Conservation (phyloP, 2,329 filamentous ascomycete species). For the Arthroderma sp. region DNA sequence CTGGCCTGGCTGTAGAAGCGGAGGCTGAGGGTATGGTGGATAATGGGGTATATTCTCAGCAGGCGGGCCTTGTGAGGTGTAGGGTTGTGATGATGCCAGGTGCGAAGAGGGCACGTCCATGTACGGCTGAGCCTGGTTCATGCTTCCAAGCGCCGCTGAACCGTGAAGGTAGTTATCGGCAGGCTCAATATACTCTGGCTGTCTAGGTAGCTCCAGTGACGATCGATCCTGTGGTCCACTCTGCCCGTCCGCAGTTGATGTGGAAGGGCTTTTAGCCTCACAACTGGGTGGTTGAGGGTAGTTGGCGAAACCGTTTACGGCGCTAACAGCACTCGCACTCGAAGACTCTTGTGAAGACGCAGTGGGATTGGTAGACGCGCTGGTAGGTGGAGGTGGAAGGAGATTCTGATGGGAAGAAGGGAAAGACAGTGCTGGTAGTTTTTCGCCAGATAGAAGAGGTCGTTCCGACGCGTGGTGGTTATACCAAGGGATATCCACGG, state of each 20-base stretch:
- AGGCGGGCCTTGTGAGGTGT: constrained; percentile 62
- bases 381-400: not conserved
- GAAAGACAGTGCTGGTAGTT: constrained; percentile 57
- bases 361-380: constrained; percentile 50
- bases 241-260: constrained; percentile 40
- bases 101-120: constrained; percentile 72
- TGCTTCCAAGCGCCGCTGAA: constrained; percentile 36
- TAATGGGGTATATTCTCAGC: constrained; percentile 64
- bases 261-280: constrained; percentile 60
- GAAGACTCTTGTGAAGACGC: constrained; percentile 51
- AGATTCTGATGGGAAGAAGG: constrained; percentile 43
- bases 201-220: constrained; percentile 22
- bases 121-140: constrained; percentile 73
- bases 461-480: constrained; percentile 53
- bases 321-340: constrained; percentile 38
- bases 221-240: constrained; percentile 25
- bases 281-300: constrained; percentile 35
- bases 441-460: constrained; percentile 57
- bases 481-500: constrained; percentile 57
- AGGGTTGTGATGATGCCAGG: constrained; percentile 63
- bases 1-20: constrained; percentile 59
- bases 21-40: constrained; percentile 59
- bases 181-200: constrained; percentile 23
- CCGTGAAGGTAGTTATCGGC: constrained; percentile 31
- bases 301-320: constrained; percentile 43